phyloP scores from a whole-genome alignment of 1,284 basidiomycete species.

The Leccinum brunneo-olivaceum region DNA sequence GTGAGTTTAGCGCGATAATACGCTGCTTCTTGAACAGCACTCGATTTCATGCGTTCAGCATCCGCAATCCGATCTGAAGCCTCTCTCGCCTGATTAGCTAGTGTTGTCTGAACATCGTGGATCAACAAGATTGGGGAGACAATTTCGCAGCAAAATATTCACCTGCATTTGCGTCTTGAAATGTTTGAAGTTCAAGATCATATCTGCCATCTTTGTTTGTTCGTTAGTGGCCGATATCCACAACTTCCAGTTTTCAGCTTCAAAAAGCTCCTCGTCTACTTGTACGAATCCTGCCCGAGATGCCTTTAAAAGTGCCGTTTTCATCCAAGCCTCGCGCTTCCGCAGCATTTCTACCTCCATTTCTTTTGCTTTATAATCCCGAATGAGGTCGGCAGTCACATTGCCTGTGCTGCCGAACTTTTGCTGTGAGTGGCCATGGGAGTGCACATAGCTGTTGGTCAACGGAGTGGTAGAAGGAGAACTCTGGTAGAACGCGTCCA shows the following conservation, averaged over 20 bases:
- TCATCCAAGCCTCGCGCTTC: constrained; percentile 84
- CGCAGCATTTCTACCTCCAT: constrained; percentile 72
- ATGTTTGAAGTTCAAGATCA: constrained; percentile 82
- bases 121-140: constrained; percentile 11
- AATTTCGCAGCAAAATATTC: constrained; percentile 24
- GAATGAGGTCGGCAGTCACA: constrained; percentile 65
- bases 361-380: constrained; percentile 76
- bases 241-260: constrained; percentile 36
- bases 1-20: constrained; percentile 93
- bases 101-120: constrained; percentile 44
- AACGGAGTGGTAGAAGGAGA: constrained; percentile 45
- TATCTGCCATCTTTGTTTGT: constrained; percentile 56
- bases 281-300: constrained; percentile 78
- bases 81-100: constrained; percentile 70
- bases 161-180: constrained; percentile 88
- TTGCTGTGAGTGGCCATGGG: constrained; percentile 28
- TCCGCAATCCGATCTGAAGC: constrained; percentile 77
- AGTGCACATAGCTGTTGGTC: constrained; percentile 27
- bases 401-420: constrained; percentile 59
- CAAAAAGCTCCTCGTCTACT: constrained; percentile 39
- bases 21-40: constrained; percentile 90
- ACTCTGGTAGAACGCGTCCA: constrained; percentile 55
- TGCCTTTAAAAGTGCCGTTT: constrained; percentile 74
- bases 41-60: constrained; percentile 72
- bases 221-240: constrained; percentile 30